Evolutionary conservation across 2,329 filamentous ascomycete species (phyloP).

Genomic region (Hymenoscyphus salicellus): DNA sequence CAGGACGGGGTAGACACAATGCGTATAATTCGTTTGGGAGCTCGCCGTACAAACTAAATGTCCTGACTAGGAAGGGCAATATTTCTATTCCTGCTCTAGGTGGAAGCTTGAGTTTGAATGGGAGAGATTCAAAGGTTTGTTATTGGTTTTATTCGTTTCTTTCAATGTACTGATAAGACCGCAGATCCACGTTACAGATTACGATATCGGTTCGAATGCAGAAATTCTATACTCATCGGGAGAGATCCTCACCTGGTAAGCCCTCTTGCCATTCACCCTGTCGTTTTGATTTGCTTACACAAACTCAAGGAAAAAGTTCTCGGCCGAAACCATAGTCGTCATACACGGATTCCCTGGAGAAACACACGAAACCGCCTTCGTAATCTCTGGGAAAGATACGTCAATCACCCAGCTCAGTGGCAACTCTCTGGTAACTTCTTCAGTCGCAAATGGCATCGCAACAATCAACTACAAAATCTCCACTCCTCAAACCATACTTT

Average conservation of each 20-base stretch:
- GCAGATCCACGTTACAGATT: slow-evolving; percentile 61
- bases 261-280: too few relatives aligned
- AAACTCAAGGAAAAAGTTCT: slow-evolving; percentile 42
- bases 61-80: slow-evolving; percentile 54
- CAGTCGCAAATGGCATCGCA: slow-evolving; percentile 32
- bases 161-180: neutral
- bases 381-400: neutral
- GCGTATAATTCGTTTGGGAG: slow-evolving; percentile 44
- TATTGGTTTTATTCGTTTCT: neutral
- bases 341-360: slow-evolving; percentile 61
- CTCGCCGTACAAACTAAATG: slow-evolving; percentile 34
- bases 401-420: neutral
- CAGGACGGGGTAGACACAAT: slow-evolving; percentile 47
- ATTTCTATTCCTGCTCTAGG: slow-evolving; percentile 57
- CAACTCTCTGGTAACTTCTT: slow-evolving; percentile 43
- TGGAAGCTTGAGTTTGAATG: slow-evolving; percentile 53
- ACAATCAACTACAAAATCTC: slow-evolving; percentile 7
- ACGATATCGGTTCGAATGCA: slow-evolving; percentile 50
- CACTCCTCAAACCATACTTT: neutral
- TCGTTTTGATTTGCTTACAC: slow-evolving; percentile 41
- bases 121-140: slow-evolving; percentile 55
- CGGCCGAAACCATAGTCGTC: slow-evolving; percentile 53
- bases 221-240: slow-evolving; percentile 64
- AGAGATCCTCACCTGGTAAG: slow-evolving; percentile 59
- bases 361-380: slow-evolving; percentile 51